Base-by-base conservation (phyloP, 306 rosid species). In the Lablab purpureus region DNA sequence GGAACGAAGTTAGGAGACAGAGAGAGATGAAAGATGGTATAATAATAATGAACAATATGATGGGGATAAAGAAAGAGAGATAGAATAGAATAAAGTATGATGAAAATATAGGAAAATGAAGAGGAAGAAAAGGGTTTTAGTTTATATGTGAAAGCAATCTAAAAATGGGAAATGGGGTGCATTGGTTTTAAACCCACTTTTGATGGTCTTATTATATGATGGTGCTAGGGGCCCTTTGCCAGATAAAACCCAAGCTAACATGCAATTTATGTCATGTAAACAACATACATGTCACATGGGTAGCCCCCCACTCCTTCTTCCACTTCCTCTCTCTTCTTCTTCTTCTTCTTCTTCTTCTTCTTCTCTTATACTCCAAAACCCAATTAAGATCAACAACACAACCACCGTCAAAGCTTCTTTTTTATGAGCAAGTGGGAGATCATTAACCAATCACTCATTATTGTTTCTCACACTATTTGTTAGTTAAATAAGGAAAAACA, bases 241-340 rank as follows among this genome's bases (percentile, higher is more conserved):
- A 77, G 84, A 82, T 85, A 75, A 83, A 89, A 84, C 86, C 86
- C 67, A 66, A 85, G 79, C 90, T 84, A 88, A 87, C 85, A 80
- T 87, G 89, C 86, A 84, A 81, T 82, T 76, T 84, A 75, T 90
- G 89, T 81, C 86, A 78, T 79, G 36, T 73, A 88, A 85, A 82
- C 87, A 79, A 73, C 90, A 82, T 78, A 87, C 92, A 92, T 74
- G 75, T 82, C 97, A 90, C 97, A 85, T 88, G 97, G 86, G 90
- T 77, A 77, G 91, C 59, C 86, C 83, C 90, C 75, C 83, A 73
- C 69, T 70, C 19, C 59, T 4, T 47, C 81, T 4, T 68, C 81
- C 76, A 82, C 74, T 73, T 50, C 41, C 73, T 77, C 75, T 82
- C 10, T 21, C 86, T 87, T 84, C 75, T 85, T 62, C 86, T 83